A percentile compares a stretch with the other conserved stretches of the same genome.
Conservation (phyloP, 257 asterid species). For the Solanum ossicruentum region DNA sequence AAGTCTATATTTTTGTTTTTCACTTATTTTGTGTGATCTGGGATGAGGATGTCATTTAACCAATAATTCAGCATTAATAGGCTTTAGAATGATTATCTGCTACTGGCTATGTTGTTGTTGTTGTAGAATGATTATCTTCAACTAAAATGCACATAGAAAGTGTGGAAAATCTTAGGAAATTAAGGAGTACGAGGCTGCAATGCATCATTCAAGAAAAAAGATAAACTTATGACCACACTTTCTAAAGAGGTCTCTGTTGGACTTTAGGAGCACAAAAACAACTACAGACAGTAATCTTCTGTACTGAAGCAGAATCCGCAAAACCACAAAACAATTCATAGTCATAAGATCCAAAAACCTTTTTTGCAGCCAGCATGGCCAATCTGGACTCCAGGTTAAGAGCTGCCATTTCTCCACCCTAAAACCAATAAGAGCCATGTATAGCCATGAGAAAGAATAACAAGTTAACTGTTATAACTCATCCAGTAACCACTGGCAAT, state of each 20-base stretch:
- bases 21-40: not conserved
- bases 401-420: constrained; percentile 84
- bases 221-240: not conserved
- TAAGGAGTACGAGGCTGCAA: not conserved
- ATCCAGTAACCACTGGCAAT: not conserved
- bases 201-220: not conserved
- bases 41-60: not conserved
- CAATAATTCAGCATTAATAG: not conserved
- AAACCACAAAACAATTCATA: not conserved
- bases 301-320: not conserved
- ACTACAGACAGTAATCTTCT: not conserved
- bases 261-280: not conserved
- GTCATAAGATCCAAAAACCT: constrained; percentile 33
- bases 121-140: not conserved
- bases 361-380: constrained; percentile 68
- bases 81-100: not conserved
- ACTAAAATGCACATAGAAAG: not conserved
- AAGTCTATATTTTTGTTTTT: not conserved
- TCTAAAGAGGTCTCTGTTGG: not conserved
- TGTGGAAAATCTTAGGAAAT: not conserved
- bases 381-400: constrained; percentile 61
- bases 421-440: constrained; percentile 7
- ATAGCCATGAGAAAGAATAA: not conserved
- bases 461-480: not conserved
- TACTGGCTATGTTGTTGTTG: too few relatives aligned